Evolutionary conservation across 306 rosid genomes (phyloP).

Genomic region (Hylodesmum podocarpum): DNA sequence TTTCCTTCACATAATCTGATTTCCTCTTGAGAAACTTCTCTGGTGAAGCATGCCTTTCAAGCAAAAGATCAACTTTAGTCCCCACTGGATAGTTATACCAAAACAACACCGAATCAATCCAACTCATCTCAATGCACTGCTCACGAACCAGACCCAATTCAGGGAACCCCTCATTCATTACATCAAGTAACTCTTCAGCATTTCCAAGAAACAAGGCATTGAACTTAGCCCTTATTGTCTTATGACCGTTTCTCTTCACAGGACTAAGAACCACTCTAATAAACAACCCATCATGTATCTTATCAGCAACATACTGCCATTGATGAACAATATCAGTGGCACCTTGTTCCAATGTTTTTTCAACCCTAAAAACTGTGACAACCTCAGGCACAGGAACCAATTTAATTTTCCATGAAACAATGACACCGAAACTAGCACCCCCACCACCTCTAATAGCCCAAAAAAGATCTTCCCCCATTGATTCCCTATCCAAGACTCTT

Average conservation of each 20-base stretch:
- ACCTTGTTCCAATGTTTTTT: slow-evolving; percentile 65
- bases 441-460: slow-evolving; percentile 93
- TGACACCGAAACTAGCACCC: slow-evolving; percentile 74
- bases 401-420: slow-evolving; percentile 67
- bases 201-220: slow-evolving; percentile 64
- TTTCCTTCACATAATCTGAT: slow-evolving; percentile 65
- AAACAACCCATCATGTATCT: slow-evolving; percentile 45
- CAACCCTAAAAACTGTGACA: slow-evolving; percentile 63
- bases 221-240: slow-evolving; percentile 55
- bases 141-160: slow-evolving; percentile 51
- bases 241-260: slow-evolving; percentile 33
- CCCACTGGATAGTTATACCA: slow-evolving; percentile 63
- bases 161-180: slow-evolving; percentile 50
- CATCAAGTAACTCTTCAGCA: slow-evolving; percentile 36
- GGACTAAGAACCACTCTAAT: slow-evolving; percentile 67
- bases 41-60: slow-evolving; percentile 44
- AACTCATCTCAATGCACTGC: slow-evolving; percentile 57
- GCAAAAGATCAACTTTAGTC: slow-evolving; percentile 48
- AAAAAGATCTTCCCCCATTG: slow-evolving; percentile 84
- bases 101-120: slow-evolving; percentile 57
- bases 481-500: slow-evolving; percentile 45
- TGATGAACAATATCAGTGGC: slow-evolving; percentile 54
- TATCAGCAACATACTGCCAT: slow-evolving; percentile 63
- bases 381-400: slow-evolving; percentile 55
- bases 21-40: slow-evolving; percentile 67